Base-by-base conservation (phyloP, 768 basidiomycete genomes). In the Serpula lacrymans region DNA sequence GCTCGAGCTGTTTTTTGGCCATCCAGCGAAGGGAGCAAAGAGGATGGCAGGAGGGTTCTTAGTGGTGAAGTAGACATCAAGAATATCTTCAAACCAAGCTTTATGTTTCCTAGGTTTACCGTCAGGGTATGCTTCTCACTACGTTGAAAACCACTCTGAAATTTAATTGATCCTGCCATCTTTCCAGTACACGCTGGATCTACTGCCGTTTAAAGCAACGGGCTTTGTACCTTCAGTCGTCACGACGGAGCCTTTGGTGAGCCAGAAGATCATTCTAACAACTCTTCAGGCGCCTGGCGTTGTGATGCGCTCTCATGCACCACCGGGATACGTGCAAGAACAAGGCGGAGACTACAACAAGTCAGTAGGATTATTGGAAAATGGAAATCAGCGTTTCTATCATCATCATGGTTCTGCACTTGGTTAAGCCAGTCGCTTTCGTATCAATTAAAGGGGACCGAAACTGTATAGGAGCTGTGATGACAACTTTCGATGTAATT, bases 31-130 rank as follows among this genome's bases (percentile, higher is more conserved):
- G 58, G 63, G 16, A 53, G 53, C 12, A 49, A 54, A 18, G 58
- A 51, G 41, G 36, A 42, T 3, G 62, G 62, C 5, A 62, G 52
- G 36, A 64, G 72, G 18, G 49, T 57, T 28, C 54, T 80, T 11
- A 63, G 67, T 37, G 78, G 81, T 6, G 78, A 81, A 54, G 39
- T 82, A 20, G 66, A 72, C 13, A 59, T 79, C n/a, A 62, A 64
- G 39, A 70, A 58, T 46, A 53, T 49, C 12, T 38, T 72, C 36
- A 79, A 72, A 48, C 74, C 57, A 13, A 66, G 59, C 14, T 68
- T 72, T 41, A 30, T 62, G 22, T 72, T 74, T 46, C 70, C 68
- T 16, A 63, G 68, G 41, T 68, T 78, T 45, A 63, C 70, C 10
- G 58, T 78, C 28, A 64, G 67, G 43, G 78, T 78, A 49, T 46